A percentile compares a stretch with the other conserved stretches of the same genome.
These are phyloP conservation scores for Aspergillus baeticus DNA, from an alignment of 495 filamentous ascomycete species.

Conservation along the genomic window DNA sequence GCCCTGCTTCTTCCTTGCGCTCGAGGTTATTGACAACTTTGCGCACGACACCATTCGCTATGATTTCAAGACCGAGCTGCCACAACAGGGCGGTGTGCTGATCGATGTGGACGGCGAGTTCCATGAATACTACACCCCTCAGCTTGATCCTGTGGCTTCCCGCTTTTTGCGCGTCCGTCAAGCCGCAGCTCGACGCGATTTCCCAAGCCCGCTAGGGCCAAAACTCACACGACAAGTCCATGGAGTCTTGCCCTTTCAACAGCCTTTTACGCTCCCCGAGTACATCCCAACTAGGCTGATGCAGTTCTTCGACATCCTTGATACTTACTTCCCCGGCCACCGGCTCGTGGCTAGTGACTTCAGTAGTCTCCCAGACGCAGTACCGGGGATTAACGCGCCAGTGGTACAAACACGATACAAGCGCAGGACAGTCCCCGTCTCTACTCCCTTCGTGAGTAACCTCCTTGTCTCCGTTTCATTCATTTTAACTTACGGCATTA, in stretches of 20 bases:
- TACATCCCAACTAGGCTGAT: conserved; percentile 93
- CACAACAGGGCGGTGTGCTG: conserved; percentile 82
- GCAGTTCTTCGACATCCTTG: conserved; percentile 92
- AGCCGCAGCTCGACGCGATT: conserved; percentile 54
- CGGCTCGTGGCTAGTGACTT: conserved; percentile 90
- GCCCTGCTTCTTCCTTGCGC: conserved; percentile 96
- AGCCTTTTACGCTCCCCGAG: conserved; percentile 78
- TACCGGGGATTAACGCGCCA: conserved; percentile 81
- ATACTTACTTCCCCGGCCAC: conserved; percentile 83
- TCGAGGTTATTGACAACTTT: conserved; percentile 99
- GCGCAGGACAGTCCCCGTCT: conserved; percentile 80
- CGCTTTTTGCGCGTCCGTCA: conserved; percentile 80
- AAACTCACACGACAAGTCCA: conserved; percentile 56
- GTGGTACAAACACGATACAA: conserved; percentile 94
- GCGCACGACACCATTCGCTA: conserved; percentile 92
- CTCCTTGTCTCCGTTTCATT: too few species aligned
- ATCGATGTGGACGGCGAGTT: conserved; percentile 88
- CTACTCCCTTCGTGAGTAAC: conserved; percentile 78
- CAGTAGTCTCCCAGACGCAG: conserved; percentile 75
- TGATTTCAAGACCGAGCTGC: conserved; percentile 67
- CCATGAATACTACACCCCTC: conserved; percentile 81
- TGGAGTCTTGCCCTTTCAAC: conserved; percentile 59
- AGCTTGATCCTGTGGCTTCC: conserved; percentile 77
- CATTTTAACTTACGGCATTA: conserved; percentile 10
- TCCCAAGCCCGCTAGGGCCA: conserved; percentile 55